Evolutionary conservation across 495 filamentous ascomycete species (phyloP), one percentile per base, ranked within the genome.

Genomic region (Trichoderma erinaceum): DNA sequence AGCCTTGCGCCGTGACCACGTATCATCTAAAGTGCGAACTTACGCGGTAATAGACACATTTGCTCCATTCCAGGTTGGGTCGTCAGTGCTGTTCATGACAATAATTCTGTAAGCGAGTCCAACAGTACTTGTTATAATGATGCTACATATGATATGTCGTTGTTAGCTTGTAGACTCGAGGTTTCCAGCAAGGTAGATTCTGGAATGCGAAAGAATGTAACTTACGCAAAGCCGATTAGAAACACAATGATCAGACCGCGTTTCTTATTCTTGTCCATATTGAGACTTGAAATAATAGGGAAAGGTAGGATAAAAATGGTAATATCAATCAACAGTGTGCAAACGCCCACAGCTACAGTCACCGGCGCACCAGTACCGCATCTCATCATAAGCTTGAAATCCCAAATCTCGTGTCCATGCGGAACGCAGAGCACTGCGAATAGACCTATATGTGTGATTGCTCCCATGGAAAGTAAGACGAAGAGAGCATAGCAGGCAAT

Each of bases 401-500:
- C 10, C 50, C 50, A 56, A 56, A 25, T 16, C 8, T 25, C 50
- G 8, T 56, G 18, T 0, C 50, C 50, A n/a, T 56, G 50, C 8
- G 50, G 50, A 23, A 56, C 50, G n/a, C 50, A 56, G 21, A 21
- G 21, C 8, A 21, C 18, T 21, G 50, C 50, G 10, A 56, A 56
- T 11, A 56, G 10, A 3, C n/a, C 50, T 56, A 11, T 11, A 25
- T 56, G 50, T 2, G 50, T 56, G n/a, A 56, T 56, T n/a, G 21
- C 1, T 5, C 50, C 50, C 50, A 56, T 56, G 50, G 50, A 56
- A 16, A 56, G 21, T 12, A 56, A 23, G n/a, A 25, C 21, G 50
- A 56, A 23, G 50, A 56, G 50, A 3, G n/a, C 50, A 56, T 11
- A 56, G n/a, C 50, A 56, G n/a, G 50, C 50, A 25, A 56, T 56